Percentiles rank a stretch among this genome's conserved stretches.
Conservation (phyloP, 1,139 yeast species). For the Diutina pseudorugosa region DNA sequence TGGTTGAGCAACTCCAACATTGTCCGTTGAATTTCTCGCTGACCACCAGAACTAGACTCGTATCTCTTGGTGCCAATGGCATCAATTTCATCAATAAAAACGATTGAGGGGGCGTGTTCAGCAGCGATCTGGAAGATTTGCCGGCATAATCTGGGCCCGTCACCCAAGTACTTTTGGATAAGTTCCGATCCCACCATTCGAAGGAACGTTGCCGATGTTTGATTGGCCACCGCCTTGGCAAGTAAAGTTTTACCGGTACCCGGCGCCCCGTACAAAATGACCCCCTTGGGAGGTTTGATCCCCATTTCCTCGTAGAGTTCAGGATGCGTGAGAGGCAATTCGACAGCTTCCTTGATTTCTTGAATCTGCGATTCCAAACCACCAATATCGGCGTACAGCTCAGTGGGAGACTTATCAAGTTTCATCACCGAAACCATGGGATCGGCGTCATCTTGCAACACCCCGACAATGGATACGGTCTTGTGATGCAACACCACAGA, state of each 20-base stretch:
- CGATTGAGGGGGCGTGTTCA: constrained; percentile 95
- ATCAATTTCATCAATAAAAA: constrained; percentile 96
- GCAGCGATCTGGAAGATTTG: constrained; percentile 96
- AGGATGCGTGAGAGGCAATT: constrained; percentile 93
- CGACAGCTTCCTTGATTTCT: constrained; percentile 97
- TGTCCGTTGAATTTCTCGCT: constrained; percentile 95
- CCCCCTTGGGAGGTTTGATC: constrained; percentile 98
- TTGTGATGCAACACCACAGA: constrained; percentile 92
- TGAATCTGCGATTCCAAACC: constrained; percentile 94
- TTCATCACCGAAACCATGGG: constrained; percentile 98
- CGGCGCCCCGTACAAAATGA: constrained; percentile 95
- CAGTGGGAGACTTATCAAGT: constrained; percentile 94
- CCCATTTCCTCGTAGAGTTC: constrained; percentile 99
- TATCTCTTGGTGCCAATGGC: constrained; percentile 97
- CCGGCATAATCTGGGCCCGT: constrained; percentile 91
- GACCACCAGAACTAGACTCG: constrained; percentile 95
- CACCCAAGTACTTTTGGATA: constrained; percentile 94
- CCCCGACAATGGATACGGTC: constrained; percentile 90
- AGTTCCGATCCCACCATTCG: constrained; percentile 96
- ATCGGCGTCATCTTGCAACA: constrained; percentile 91
- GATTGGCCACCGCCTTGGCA: constrained; percentile 98
- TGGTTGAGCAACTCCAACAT: constrained; percentile 96
- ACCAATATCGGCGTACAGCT: constrained; percentile 94
- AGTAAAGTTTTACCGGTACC: constrained; percentile 97
- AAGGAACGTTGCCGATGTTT: constrained; percentile 90